These are phyloP conservation scores for Protomyces inundatus DNA, from an alignment of 1,139 yeast species.

Conservation along the genomic window DNA sequence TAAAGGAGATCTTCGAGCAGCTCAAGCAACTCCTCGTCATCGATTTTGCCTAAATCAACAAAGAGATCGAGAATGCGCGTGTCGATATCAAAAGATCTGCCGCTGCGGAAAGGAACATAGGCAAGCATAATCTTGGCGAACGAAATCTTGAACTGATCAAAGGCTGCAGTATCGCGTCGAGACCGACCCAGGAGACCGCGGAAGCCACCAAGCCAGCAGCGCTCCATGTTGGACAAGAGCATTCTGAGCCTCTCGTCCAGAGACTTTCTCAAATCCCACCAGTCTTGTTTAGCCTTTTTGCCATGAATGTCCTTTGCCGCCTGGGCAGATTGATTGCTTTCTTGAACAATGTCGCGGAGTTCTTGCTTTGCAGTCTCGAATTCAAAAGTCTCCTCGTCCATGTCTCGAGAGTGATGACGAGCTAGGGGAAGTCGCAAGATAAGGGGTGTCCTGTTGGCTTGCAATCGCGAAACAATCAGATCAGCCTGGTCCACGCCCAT, in stretches of 20 bases:
- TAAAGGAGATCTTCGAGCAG: slow-evolving; percentile 60
- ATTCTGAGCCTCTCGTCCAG: slow-evolving; percentile 55
- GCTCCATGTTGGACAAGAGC: slow-evolving; percentile 57
- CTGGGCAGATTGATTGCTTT: slow-evolving; percentile 58
- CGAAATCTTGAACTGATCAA: slow-evolving; percentile 1
- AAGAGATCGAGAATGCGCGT: slow-evolving; percentile 52
- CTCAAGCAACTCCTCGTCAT: slow-evolving; percentile 37
- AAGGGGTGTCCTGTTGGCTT: slow-evolving; percentile 42
- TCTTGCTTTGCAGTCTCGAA: slow-evolving; percentile 49
- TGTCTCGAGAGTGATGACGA: slow-evolving; percentile 48
- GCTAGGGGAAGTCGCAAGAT: slow-evolving; percentile 57
- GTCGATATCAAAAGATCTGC: slow-evolving; percentile 44
- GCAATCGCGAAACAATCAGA: slow-evolving; percentile 51
- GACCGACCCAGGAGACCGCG: slow-evolving; percentile 50
- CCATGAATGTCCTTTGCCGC: slow-evolving; percentile 44
- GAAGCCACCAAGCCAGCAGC: slow-evolving; percentile 78
- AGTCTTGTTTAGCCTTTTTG: slow-evolving; percentile 56
- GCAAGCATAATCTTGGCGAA: slow-evolving; percentile 23
- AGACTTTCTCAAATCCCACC: slow-evolving; percentile 72
- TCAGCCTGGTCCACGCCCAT: slow-evolving; percentile 56
- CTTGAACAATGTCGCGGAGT: slow-evolving; percentile 50
- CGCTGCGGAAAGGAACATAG: slow-evolving; percentile 21
- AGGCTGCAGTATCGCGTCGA: not conserved
- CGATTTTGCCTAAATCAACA: slow-evolving; percentile 44
- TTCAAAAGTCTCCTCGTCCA: slow-evolving; percentile 43